phyloP scores from a whole-genome alignment of 2,329 filamentous ascomycete genomes.

The Sarocladiaceae sp. region DNA sequence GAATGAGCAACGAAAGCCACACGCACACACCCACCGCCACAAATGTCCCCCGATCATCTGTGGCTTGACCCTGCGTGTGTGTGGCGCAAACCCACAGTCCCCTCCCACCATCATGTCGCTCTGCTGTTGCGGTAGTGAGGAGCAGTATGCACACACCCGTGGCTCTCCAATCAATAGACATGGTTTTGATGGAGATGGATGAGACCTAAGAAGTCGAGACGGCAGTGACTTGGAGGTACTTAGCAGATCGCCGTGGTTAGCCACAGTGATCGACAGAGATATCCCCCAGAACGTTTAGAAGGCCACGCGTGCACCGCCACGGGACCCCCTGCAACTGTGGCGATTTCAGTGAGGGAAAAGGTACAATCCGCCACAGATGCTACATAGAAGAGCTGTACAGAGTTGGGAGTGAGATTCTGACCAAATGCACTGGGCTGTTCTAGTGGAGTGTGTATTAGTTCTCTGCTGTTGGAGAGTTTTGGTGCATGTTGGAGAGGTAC shows the following conservation, averaged over 20 bases:
- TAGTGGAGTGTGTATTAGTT: too few relatives aligned
- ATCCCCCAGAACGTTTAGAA: background rate
- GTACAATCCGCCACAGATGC: too few relatives aligned
- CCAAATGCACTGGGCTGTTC: too few relatives aligned
- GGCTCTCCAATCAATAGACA: background rate
- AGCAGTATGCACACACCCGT: too few relatives aligned
- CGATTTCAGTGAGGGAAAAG: too few relatives aligned
- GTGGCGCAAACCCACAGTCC: background rate
- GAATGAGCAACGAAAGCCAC: background rate
- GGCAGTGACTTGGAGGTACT: slow-evolving; percentile 3
- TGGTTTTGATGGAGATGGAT: background rate
- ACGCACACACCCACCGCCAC: background rate
- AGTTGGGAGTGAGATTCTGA: too few relatives aligned
- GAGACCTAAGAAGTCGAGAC: background rate
- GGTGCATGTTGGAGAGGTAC: slow-evolving; percentile 8
- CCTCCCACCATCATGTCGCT: background rate
- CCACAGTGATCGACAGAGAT: slow-evolving; percentile 8
- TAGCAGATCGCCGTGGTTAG: background rate
- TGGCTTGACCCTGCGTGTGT: slow-evolving; percentile 2
- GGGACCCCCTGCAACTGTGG: background rate
- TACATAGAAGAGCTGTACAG: too few relatives aligned
- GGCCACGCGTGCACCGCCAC: slow-evolving; percentile 9
- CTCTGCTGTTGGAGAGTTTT: too few relatives aligned
- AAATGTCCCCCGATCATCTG: background rate
- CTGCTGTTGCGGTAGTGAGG: too few relatives aligned